These are phyloP conservation scores for Agrocybe pediades DNA, from an alignment of 768 basidiomycete genomes.

Conservation along the genomic window DNA sequence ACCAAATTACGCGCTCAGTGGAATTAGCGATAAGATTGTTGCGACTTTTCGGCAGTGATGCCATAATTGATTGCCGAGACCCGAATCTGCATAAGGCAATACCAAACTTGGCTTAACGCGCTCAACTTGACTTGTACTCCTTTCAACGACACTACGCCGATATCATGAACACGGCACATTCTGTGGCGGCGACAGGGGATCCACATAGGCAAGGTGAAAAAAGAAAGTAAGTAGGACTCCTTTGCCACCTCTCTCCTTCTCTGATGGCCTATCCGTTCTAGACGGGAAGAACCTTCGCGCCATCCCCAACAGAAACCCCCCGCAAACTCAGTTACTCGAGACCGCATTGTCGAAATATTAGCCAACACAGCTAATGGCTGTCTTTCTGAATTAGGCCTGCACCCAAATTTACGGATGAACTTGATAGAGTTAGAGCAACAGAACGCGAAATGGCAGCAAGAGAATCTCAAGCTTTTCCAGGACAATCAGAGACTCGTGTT, in stretches of 20 bases:
- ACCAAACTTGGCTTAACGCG: no score
- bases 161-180: neutral
- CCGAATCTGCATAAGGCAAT: no score
- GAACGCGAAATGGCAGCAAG: slow-evolving; percentile 31
- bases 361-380: slow-evolving; percentile 46
- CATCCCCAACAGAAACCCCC: slow-evolving; percentile 1
- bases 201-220: slow-evolving; percentile 6
- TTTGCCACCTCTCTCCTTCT: neutral
- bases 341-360: slow-evolving; percentile 44
- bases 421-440: slow-evolving; percentile 35
- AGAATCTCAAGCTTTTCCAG: slow-evolving; percentile 40
- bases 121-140: no score
- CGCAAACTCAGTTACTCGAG: slow-evolving; percentile 26
- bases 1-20: no score
- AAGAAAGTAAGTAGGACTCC: slow-evolving; percentile 13
- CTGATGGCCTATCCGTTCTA: neutral
- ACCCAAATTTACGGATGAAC: slow-evolving; percentile 39
- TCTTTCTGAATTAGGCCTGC: slow-evolving; percentile 48
- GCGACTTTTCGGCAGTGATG: no score
- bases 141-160: no score
- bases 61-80: no score
- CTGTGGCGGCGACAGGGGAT: slow-evolving; percentile 1
- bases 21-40: no score
- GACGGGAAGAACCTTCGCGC: slow-evolving; percentile 6
- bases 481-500: slow-evolving; percentile 12